Percentiles rank a stretch among this genome's conserved stretches.
Evolutionary conservation across 306 rosid genomes (phyloP).

Genomic region (Gleditsia sinensis): DNA sequence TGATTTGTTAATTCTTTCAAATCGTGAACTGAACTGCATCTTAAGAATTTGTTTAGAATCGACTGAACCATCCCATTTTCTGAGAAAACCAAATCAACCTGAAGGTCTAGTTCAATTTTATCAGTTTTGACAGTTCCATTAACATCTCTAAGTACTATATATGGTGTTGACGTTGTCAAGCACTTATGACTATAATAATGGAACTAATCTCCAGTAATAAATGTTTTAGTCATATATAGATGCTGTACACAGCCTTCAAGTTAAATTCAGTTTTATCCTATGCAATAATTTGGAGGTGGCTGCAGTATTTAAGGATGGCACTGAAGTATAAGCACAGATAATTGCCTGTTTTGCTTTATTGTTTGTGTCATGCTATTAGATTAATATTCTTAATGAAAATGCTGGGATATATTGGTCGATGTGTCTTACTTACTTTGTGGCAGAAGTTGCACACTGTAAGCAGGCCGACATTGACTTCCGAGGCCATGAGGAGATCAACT

Average conservation of each 20-base stretch:
- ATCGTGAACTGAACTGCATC: neutral
- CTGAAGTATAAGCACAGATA: neutral
- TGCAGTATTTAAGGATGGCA: neutral
- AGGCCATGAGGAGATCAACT: conserved; percentile 97
- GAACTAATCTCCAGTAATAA: too few species aligned
- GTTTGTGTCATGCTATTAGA: conserved; percentile 24
- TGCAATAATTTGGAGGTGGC: conserved; percentile 18
- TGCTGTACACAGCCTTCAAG: too few species aligned
- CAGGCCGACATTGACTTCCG: conserved; percentile 97
- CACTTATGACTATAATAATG: too few species aligned
- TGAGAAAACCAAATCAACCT: neutral
- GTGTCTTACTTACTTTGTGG: conserved; percentile 99
- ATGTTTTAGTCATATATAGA: too few species aligned
- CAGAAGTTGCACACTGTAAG: conserved; percentile 99
- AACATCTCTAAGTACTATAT: neutral
- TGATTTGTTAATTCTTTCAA: neutral
- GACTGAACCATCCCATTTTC: neutral
- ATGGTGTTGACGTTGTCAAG: too few species aligned
- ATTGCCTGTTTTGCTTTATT: conserved; percentile 28
- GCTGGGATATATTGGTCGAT: conserved; percentile 83
- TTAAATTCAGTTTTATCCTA: too few species aligned
- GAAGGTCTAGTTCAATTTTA: neutral
- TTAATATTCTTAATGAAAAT: conserved; percentile 25
- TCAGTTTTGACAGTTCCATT: neutral
- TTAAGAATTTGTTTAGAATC: neutral